A percentile compares a stretch with the other conserved stretches of the same genome.
These are phyloP conservation scores for Citrullus colocynthis DNA, from an alignment of 306 rosid genomes.

Conservation along the genomic window DNA sequence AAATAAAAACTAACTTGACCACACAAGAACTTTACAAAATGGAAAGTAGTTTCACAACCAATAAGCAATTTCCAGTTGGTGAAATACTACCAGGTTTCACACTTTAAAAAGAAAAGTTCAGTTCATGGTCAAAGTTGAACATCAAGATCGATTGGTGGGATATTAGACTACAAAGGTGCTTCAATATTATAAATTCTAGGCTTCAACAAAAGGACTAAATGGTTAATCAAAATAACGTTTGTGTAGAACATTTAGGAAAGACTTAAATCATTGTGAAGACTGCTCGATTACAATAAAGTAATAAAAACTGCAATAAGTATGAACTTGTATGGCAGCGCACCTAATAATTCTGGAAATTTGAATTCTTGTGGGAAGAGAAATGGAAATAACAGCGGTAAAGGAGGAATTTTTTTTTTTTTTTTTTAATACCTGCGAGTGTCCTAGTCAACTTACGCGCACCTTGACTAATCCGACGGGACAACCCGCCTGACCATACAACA, in stretches of 20 bases:
- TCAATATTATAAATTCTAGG: background rate
- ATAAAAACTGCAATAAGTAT: too few species aligned
- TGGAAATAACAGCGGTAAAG: background rate
- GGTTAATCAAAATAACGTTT: background rate
- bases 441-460: too few species aligned
- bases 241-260: background rate
- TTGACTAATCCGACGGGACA: too few species aligned
- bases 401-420: background rate
- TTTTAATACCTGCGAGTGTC: too few species aligned
- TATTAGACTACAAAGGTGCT: background rate
- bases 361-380: background rate
- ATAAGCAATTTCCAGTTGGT: background rate
- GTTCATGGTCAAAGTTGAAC: background rate
- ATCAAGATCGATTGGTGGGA: background rate
- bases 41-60: background rate
- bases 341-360: background rate
- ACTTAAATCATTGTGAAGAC: background rate
- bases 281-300: background rate
- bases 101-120: background rate
- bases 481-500: too few species aligned
- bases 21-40: background rate
- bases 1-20: background rate
- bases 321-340: too few species aligned
- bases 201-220: background rate
- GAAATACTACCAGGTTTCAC: background rate